Percentiles rank a stretch among this genome's conserved stretches.
Conservation (phyloP, 228 moss, liverwort and hornwort species). For the Sphagnum magellanicum region DNA sequence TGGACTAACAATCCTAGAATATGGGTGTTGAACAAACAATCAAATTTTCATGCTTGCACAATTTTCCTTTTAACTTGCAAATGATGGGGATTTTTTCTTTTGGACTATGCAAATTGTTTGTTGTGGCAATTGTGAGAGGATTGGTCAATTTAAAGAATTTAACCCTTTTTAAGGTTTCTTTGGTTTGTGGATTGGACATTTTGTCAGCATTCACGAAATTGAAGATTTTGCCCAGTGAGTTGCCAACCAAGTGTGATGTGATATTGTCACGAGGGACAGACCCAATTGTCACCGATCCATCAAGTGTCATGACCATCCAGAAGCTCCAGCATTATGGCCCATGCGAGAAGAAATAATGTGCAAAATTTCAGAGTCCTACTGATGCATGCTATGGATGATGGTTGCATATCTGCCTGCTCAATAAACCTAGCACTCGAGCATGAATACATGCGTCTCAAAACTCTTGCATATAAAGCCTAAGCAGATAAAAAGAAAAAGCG, state of each 20-base stretch:
- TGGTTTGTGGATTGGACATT: conserved; percentile 47
- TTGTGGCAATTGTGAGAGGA: too few relatives aligned
- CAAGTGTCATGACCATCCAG: conserved; percentile 72
- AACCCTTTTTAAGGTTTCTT: too few relatives aligned
- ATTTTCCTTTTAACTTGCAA: too few relatives aligned
- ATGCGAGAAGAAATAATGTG: conserved; percentile 32
- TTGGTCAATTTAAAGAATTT: too few relatives aligned
- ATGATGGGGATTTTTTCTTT: too few relatives aligned
- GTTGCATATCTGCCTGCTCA: conserved; percentile 20
- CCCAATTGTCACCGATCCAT: conserved; percentile 55
- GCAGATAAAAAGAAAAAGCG: too few relatives aligned
- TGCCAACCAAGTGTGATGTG: conserved; percentile 21
- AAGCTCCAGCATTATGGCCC: conserved; percentile 64
- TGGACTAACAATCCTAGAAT: background rate
- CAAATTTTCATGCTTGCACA: too few relatives aligned
- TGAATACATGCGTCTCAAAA: conserved; percentile 81
- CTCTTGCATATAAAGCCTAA: conserved; percentile 41
- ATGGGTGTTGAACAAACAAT: too few relatives aligned
- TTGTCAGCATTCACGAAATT: conserved; percentile 65
- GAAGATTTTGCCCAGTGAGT: conserved; percentile 35
- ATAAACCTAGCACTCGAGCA: conserved; percentile 58
- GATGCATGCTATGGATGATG: conserved; percentile 18
- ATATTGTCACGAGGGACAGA: conserved; percentile 90
- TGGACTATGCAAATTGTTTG: too few relatives aligned
- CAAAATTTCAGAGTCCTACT: conserved; percentile 20